These are phyloP conservation scores for Apiotrichum brassicae DNA, from an alignment of 1,284 basidiomycete genomes.

Conservation along the genomic window DNA sequence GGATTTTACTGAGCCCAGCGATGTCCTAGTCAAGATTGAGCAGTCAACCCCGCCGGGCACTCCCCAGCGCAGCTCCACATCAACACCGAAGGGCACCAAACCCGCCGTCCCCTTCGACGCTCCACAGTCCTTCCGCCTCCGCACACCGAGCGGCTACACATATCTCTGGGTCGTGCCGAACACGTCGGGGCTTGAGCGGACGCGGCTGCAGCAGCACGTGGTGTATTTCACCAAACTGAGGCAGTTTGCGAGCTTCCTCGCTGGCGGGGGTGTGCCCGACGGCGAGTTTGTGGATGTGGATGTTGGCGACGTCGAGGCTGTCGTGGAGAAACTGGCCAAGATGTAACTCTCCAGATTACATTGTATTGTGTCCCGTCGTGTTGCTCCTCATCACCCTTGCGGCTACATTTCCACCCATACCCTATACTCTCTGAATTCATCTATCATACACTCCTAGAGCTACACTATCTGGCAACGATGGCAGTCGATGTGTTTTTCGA, in stretches of 20 bases:
- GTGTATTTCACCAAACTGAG: constrained; percentile 10
- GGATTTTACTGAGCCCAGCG: no score
- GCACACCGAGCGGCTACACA: constrained; percentile 16
- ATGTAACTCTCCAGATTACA: no score
- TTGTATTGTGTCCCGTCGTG: no score
- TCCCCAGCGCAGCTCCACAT: no score
- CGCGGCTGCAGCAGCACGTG: constrained; percentile 17
- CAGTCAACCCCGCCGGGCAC: no score
- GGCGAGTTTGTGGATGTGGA: constrained; percentile 13
- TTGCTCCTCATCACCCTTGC: no score
- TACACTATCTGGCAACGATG: neutral
- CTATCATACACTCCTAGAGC: neutral
- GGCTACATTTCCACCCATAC: no score
- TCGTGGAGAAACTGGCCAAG: constrained; percentile 15
- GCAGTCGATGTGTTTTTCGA: no score
- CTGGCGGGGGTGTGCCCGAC: neutral
- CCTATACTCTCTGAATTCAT: neutral
- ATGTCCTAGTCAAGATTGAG: constrained; percentile 2
- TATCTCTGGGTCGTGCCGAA: constrained; percentile 47
- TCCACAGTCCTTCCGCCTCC: constrained; percentile 4
- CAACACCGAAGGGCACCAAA: no score
- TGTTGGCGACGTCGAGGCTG: constrained; percentile 12
- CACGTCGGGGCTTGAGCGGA: constrained; percentile 44
- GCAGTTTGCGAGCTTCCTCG: constrained; percentile 6
- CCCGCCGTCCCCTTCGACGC: constrained; percentile 3